Evolutionary conservation across 192 early-diverging fungal species (phyloP), one percentile per base, ranked within the genome.

Genomic region (Coemansia sp.): DNA sequence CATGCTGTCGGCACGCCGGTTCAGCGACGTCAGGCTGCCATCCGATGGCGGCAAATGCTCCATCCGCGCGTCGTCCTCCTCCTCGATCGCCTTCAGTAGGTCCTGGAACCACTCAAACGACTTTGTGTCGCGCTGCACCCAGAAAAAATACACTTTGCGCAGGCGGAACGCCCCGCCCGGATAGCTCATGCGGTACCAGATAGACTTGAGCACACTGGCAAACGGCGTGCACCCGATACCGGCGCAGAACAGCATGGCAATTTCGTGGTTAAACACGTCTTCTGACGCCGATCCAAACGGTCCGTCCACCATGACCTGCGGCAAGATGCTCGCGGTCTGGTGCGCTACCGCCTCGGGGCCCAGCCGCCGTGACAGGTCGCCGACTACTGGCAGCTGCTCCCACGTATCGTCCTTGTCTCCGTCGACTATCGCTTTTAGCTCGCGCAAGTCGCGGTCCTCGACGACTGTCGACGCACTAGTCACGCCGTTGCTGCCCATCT

Each of bases 31-130:
- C n/a, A 43, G 20, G 40, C 45, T 46, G 17, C 33, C 32, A 2
- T 55, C 37, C n/a, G 44, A 22, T 23, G 54, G 46, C 19, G 21
- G 16, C 21, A 39, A 30, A n/a, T n/a, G n/a, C 22, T 54, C 42
- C 47, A 70, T 58, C 3, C 67, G 59, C 25, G 60, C 60, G 18
- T 71, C 67, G 55, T 89, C 84, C 54, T 88, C 85, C 38, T 88
- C 83, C 50, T 91, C 89, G 22, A 91, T 78, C 10, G 85, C 87
- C 54, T 77, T 70, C 42, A 92, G 80, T 39, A 92, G 63, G 50
- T 89, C 86, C 65, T 84, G 83, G 75, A 92, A 92, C 86, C 88
- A 89, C 59, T 92, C 89, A 41, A 92, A 91, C 11, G 83, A 83
- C 45, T 85, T 80, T 47, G 82, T 85, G 63, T 90, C 88, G 17